Percentiles rank a stretch among this genome's conserved stretches.
Evolutionary conservation across 352 stramenopile genomes (phyloP).

Genomic region (Phytophthora crassamura): DNA sequence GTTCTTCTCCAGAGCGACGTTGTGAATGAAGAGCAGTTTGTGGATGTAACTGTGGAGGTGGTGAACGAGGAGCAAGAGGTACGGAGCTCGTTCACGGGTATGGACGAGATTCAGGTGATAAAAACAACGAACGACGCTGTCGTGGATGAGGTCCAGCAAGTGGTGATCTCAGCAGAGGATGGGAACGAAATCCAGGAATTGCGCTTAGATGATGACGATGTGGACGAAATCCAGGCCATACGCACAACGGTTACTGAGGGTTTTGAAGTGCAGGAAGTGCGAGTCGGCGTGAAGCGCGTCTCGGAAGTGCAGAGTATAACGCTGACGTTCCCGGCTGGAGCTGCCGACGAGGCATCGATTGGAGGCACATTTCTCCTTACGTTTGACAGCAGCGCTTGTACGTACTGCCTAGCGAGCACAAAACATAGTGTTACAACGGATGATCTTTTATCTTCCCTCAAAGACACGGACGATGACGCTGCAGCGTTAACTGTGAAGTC

Average conservation of each 20-base stretch:
- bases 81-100: conserved; percentile 83
- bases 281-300: conserved; percentile 69
- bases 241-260: conserved; percentile 74
- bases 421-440: conserved; percentile 48
- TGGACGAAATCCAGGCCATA: conserved; percentile 94
- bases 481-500: conserved; percentile 32
- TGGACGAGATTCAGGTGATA: conserved; percentile 91
- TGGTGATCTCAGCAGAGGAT: conserved; percentile 93
- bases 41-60: conserved; percentile 93
- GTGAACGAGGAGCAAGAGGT: conserved; percentile 97
- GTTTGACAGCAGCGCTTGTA: conserved; percentile 67
- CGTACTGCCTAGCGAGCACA: conserved; percentile 61
- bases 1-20: conserved; percentile 83
- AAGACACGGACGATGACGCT: conserved; percentile 8
- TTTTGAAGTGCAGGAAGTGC: conserved; percentile 90
- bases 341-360: conserved; percentile 48
- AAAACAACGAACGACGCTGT: conserved; percentile 70
- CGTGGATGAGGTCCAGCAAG: conserved; percentile 91
- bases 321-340: conserved; percentile 67
- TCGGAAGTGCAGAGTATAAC: conserved; percentile 89
- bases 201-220: conserved; percentile 77
- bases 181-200: conserved; percentile 93
- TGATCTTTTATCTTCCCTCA: conserved; percentile 53
- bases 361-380: conserved; percentile 51
- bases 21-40: conserved; percentile 93